phyloP scores from a whole-genome alignment of 208 protist species.

The Leishmania aethiopica region DNA sequence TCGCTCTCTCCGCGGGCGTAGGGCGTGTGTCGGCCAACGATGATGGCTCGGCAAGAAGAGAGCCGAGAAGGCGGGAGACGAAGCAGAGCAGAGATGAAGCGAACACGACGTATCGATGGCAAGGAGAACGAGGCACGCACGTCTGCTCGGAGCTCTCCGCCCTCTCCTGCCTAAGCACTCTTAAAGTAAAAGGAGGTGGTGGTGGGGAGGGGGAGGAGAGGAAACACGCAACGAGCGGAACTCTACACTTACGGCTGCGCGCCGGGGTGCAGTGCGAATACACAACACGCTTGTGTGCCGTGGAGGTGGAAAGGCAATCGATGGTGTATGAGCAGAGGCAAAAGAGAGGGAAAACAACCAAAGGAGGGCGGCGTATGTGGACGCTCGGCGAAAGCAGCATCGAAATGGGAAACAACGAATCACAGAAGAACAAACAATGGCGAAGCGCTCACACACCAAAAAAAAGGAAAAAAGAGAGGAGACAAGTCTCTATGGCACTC shows the following conservation, averaged over 20 bases:
- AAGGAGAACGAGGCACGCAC: not conserved
- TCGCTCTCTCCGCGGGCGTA: not conserved
- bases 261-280: not conserved
- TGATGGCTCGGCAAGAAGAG: not conserved
- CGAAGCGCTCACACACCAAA: not conserved
- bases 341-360: not conserved
- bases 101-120: not conserved
- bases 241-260: not conserved
- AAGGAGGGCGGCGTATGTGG: not conserved
- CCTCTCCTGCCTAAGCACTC: not conserved
- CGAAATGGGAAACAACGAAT: not conserved
- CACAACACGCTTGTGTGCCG: not conserved
- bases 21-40: not conserved
- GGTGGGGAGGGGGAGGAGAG: not conserved
- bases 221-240: not conserved
- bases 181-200: not conserved
- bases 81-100: not conserved
- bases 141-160: not conserved
- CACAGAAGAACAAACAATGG: not conserved
- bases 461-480: not conserved
- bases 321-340: not conserved
- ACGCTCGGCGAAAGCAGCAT: not conserved
- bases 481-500: conserved; percentile 2
- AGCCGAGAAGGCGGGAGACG: not conserved
- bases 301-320: not conserved